These are phyloP conservation scores for Eutrema yunnanense DNA, from an alignment of 345 rosid genomes.

Conservation along the genomic window DNA sequence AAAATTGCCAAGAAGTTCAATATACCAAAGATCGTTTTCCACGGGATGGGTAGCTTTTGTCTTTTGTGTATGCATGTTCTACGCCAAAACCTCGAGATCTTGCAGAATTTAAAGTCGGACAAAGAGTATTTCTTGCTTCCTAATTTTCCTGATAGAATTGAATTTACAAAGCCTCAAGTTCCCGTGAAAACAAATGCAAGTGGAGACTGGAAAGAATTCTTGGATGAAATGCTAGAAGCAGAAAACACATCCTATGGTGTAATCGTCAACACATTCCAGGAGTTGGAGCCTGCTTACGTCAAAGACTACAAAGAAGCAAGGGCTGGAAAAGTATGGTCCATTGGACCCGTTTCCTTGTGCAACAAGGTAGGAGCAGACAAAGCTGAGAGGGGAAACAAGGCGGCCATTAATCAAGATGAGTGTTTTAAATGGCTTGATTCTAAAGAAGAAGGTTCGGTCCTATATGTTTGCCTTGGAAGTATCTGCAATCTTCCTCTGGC, in stretches of 20 bases:
- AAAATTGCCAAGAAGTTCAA: constrained; percentile 28
- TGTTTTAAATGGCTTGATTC: constrained; percentile 44
- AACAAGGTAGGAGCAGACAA: constrained; percentile 22
- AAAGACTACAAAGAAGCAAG: constrained; percentile 26
- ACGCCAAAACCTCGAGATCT: constrained; percentile 8
- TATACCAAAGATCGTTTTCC: constrained; percentile 50
- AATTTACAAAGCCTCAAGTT: constrained; percentile 24
- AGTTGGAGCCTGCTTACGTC: constrained; percentile 32
- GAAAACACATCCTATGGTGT: constrained; percentile 34
- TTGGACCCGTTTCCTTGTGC: constrained; percentile 42
- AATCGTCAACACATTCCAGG: constrained; percentile 40
- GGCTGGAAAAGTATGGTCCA: constrained; percentile 37
- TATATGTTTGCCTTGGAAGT: constrained; percentile 51
- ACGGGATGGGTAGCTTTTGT: constrained; percentile 36
- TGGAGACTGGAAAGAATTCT: constrained; percentile 1
- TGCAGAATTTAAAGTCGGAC: neutral
- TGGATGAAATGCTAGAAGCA: constrained; percentile 9
- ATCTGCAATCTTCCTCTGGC: constrained; percentile 13
- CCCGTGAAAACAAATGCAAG: neutral
- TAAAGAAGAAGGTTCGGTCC: constrained; percentile 21
- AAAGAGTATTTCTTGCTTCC: constrained; percentile 25
- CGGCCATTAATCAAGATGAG: neutral
- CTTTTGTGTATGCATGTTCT: constrained; percentile 18
- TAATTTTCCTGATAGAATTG: constrained; percentile 31
- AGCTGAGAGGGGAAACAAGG: constrained; percentile 40